phyloP scores from a whole-genome alignment of 2,329 filamentous ascomycete genomes.

The Trichoderma atroviride region DNA sequence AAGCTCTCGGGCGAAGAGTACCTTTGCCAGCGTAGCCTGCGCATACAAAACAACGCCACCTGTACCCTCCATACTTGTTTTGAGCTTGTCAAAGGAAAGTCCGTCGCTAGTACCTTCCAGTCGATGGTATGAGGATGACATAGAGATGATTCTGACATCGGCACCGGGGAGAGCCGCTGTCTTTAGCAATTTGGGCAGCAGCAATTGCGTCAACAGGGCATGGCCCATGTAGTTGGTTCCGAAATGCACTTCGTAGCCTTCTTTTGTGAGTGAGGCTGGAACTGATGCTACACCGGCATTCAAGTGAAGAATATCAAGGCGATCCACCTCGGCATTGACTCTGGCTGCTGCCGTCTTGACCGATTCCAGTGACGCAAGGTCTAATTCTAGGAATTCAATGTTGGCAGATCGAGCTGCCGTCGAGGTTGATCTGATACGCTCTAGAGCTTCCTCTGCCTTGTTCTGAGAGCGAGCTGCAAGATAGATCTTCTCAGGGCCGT shows the following conservation, averaged over 20 bases:
- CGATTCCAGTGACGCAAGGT: constrained; percentile 22
- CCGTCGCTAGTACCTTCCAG: background rate
- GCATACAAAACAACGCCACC: background rate
- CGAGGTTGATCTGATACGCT: background rate
- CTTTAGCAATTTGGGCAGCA: constrained; percentile 33
- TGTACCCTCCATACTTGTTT: background rate
- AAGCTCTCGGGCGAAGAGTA: background rate
- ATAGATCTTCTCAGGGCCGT: background rate
- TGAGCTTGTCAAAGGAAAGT: background rate
- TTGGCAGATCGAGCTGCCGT: background rate
- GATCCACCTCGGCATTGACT: constrained; percentile 12
- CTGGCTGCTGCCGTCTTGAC: constrained; percentile 13
- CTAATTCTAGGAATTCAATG: background rate
- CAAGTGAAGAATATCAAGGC: constrained; percentile 28
- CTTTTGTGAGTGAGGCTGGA: constrained; percentile 25
- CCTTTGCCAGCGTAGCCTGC: background rate
- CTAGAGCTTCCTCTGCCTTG: background rate
- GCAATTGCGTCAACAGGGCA: constrained; percentile 26
- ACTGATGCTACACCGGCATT: constrained; percentile 30
- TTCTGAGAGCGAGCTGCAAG: background rate
- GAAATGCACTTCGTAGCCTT: constrained; percentile 30
- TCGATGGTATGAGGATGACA: background rate
- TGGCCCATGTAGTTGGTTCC: constrained; percentile 29
- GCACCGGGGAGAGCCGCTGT: background rate
- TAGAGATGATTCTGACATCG: background rate